A percentile compares a stretch with the other conserved stretches of the same genome.
Conservation (phyloP, 2,329 filamentous ascomycete genomes). For the Neonectria coccinea region DNA sequence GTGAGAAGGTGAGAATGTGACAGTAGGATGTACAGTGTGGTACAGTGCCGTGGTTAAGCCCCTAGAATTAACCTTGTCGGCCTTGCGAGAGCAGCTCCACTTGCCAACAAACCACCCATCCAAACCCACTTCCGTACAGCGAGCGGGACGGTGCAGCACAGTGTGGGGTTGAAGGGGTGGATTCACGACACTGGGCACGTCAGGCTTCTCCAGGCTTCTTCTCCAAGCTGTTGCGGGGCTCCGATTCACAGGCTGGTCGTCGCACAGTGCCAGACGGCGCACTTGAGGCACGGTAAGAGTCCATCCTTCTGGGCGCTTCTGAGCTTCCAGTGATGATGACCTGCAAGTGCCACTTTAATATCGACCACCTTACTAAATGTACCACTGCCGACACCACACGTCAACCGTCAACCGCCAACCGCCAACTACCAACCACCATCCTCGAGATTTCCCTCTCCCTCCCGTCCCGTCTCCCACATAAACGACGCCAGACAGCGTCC, state of each 20-base stretch:
- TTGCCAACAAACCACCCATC: neutral
- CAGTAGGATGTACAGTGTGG: neutral
- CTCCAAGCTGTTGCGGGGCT: neutral
- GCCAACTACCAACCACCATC: constrained; percentile 34
- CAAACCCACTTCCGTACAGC: neutral
- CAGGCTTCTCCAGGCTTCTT: neutral
- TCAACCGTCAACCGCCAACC: constrained; percentile 38
- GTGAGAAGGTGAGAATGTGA: neutral
- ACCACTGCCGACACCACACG: constrained; percentile 33
- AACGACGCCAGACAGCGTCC: constrained; percentile 35
- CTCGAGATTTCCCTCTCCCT: constrained; percentile 29
- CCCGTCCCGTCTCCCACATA: constrained; percentile 10
- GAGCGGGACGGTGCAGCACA: constrained; percentile 6
- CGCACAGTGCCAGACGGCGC: neutral
- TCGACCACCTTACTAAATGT: neutral
- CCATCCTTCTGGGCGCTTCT: too few relatives aligned
- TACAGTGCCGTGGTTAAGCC: neutral
- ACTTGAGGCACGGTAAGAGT: neutral
- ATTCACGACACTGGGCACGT: neutral
- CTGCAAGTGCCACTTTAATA: constrained; percentile 2
- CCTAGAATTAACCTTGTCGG: neutral
- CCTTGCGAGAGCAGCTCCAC: neutral
- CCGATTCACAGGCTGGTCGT: neutral
- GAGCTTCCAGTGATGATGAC: constrained; percentile 2
- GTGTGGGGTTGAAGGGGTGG: neutral